Base-by-base conservation (phyloP, 164 flowering plant species). In the Stephania cephalantha region DNA sequence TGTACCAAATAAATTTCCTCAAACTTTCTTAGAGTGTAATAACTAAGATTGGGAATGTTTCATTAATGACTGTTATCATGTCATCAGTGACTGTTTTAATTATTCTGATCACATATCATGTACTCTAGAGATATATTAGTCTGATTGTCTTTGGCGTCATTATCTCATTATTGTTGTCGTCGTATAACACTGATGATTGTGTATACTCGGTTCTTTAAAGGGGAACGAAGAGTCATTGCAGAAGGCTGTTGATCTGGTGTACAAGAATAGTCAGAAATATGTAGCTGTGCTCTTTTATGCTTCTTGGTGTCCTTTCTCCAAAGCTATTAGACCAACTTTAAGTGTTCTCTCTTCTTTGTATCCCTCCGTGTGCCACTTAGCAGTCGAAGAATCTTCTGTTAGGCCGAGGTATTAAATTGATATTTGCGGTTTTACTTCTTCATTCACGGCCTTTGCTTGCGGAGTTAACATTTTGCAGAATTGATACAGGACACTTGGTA, bases 301-400 rank as follows among this genome's bases (percentile, higher is more conserved):
- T 77, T 89, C 98, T 55, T 90, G 96, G 99, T 95, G 99, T 73
- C 95, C 95, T 53, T 95, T 95, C 86, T 95, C 99, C 12, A 82
- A 85, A 81, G 68, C 76, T 29, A 85, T 82, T 78, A 87, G 85
- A 77, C 92, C 93, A 66, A 86, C 73, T 35, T 93, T 93, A 74
- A 84, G 89, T 18, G 42, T 76, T 64, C 70, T 95, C 46, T 86
- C 97, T 46, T 87, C 89, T 52, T 64, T 89, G 76, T 90, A 87
- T 81, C 93, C 99, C 18, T 85, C 91, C 46, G 85, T 93, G 65
- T 88, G 88, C 61, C 99, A 95, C 84, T 87, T 93, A 78, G 92
- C 97, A 68, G 81, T 95, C 44, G 93, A 93, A 87, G 99, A 95
- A 82, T 90, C 95, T 71, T 75, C 92, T 12, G 73, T 93, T 68